Evolutionary conservation across 2,329 filamentous ascomycete species (phyloP).

Genomic region (Cadophora sp.): DNA sequence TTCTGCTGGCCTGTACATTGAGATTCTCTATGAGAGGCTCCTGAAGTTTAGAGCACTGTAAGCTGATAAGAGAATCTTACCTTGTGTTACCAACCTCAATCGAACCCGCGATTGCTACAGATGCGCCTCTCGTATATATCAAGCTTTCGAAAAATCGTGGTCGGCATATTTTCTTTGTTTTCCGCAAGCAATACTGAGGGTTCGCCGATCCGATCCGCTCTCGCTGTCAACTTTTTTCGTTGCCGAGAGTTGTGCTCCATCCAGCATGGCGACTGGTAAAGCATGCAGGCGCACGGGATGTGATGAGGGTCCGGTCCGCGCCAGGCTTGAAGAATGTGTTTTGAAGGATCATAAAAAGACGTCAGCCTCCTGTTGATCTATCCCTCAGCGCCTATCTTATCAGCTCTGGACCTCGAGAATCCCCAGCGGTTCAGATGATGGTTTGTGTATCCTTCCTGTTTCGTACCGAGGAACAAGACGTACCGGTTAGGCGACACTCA

Average conservation of each 20-base stretch:
- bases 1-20: too few relatives aligned
- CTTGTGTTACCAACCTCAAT: neutral
- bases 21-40: neutral
- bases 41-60: neutral
- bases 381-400: neutral
- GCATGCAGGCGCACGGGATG: neutral
- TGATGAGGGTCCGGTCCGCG: neutral
- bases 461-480: neutral
- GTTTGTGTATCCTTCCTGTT: neutral
- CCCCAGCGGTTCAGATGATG: too few relatives aligned
- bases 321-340: neutral
- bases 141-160: neutral
- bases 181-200: neutral
- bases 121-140: neutral
- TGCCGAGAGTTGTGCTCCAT: neutral
- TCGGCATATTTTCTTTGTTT: neutral
- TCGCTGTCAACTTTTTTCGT: neutral
- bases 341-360: neutral
- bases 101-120: neutral
- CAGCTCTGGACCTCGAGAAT: neutral
- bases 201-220: neutral
- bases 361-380: neutral
- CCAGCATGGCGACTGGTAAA: neutral
- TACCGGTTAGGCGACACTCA: neutral
- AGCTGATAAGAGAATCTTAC: neutral